Percentiles rank a stretch among this genome's conserved stretches.
phyloP scores from a whole-genome alignment of 106 monocot species.

The Acanthochlamys bracteata region DNA sequence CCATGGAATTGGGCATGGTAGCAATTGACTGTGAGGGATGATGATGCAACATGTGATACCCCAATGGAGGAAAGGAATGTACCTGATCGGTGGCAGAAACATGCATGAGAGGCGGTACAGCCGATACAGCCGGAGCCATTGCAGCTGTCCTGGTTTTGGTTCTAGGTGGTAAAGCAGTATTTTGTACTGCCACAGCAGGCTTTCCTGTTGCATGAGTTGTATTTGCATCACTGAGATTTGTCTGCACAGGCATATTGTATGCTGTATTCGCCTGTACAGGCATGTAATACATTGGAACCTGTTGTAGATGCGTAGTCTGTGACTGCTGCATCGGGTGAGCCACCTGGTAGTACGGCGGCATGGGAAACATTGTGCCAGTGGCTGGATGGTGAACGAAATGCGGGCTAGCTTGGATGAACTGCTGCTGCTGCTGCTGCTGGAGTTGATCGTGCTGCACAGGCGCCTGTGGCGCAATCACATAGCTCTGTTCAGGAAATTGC shows the following conservation, averaged over 20 bases:
- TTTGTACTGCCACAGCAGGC: no score
- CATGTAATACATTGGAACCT: constrained; percentile 54
- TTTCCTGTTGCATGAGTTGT: no score
- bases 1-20: not conserved
- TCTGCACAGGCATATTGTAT: constrained; percentile 18
- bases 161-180: not conserved
- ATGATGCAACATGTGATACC: constrained; percentile 58
- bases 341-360: constrained; percentile 50
- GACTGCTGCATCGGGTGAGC: constrained; percentile 28
- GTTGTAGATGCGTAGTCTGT: constrained; percentile 9
- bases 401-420: constrained; percentile 33
- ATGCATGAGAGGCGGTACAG: constrained; percentile 23
- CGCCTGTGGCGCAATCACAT: constrained; percentile 7
- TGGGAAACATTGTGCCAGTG: constrained; percentile 28
- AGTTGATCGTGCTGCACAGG: constrained; percentile 15
- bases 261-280: constrained; percentile 33
- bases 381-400: constrained; percentile 51
- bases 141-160: constrained; percentile 15
- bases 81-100: constrained; percentile 18
- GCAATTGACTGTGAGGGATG: constrained; percentile 28
- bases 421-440: constrained; percentile 30
- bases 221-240: constrained; percentile 3
- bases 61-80: constrained; percentile 25
- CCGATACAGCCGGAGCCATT: constrained; percentile 7
- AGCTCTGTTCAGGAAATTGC: constrained; percentile 19